These are phyloP conservation scores for Berberis thunbergii DNA, from an alignment of 164 flowering plant species.

Conservation along the genomic window DNA sequence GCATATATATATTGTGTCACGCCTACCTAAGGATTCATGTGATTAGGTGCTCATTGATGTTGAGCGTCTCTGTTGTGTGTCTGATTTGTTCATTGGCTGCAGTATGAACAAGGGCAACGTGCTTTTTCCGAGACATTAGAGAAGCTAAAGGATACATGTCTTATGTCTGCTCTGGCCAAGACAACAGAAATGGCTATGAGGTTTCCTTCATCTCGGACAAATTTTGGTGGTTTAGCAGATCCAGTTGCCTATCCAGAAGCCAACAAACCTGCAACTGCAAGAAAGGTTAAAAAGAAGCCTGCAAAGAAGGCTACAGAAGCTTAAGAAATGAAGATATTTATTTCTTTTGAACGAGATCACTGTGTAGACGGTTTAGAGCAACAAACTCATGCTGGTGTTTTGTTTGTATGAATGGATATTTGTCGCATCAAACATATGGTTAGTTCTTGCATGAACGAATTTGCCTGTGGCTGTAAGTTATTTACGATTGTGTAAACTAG, in stretches of 20 bases:
- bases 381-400: too few relatives aligned
- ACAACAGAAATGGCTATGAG: slow-evolving; percentile 20
- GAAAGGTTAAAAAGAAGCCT: neutral
- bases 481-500: too few relatives aligned
- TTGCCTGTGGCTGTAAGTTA: too few relatives aligned
- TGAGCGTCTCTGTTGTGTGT: neutral
- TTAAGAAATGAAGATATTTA: neutral
- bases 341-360: too few relatives aligned
- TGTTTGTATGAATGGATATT: too few relatives aligned
- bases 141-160: slow-evolving; percentile 25
- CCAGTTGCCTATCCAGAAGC: neutral
- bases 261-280: neutral
- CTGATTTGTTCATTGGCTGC: slow-evolving; percentile 1
- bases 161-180: slow-evolving; percentile 19
- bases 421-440: too few relatives aligned
- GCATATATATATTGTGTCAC: too few relatives aligned
- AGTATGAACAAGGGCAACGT: slow-evolving; percentile 28
- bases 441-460: too few relatives aligned
- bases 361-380: too few relatives aligned
- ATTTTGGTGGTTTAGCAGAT: neutral
- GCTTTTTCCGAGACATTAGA: slow-evolving; percentile 13
- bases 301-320: neutral
- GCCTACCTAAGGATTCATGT: too few relatives aligned
- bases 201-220: slow-evolving; percentile 8
- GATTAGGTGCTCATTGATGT: neutral